phyloP scores from a whole-genome alignment of 441 rosid species.

The Populus hybrid region DNA sequence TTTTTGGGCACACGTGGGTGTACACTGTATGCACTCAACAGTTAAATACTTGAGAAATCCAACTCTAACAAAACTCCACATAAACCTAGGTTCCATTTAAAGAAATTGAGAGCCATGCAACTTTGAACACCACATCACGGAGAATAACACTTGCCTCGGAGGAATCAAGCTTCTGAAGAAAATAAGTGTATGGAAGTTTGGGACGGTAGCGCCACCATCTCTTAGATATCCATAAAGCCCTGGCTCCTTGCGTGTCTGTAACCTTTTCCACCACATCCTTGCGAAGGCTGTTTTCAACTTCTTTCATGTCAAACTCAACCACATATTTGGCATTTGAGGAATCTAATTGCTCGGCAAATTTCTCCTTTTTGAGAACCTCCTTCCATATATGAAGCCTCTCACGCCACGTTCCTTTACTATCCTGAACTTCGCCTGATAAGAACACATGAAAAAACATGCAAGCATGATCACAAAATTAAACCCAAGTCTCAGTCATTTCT shows the following conservation, averaged over 20 bases:
- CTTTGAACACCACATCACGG: background rate
- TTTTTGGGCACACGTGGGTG: constrained; percentile 1
- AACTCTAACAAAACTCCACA: background rate
- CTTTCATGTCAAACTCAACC: constrained; percentile 96
- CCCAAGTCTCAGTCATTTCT: background rate
- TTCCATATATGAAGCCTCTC: constrained; percentile 77
- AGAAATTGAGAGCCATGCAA: background rate
- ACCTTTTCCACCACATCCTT: constrained; percentile 66
- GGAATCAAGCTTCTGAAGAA: constrained; percentile 86
- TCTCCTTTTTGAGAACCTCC: constrained; percentile 65
- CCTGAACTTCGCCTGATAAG: constrained; percentile 45
- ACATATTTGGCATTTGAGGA: constrained; percentile 66
- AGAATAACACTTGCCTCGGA: constrained; percentile 62
- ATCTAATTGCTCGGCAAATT: constrained; percentile 59
- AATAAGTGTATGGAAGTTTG: constrained; percentile 85
- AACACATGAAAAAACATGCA: constrained; percentile 13
- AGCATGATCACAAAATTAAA: background rate
- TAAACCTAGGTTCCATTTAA: background rate
- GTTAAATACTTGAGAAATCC: background rate
- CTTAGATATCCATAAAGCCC: constrained; percentile 95
- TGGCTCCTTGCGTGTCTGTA: constrained; percentile 57
- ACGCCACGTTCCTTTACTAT: constrained; percentile 60
- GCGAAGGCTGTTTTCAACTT: constrained; percentile 92
- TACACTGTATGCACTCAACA: background rate
- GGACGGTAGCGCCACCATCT: constrained; percentile 99